Evolutionary conservation across 345 rosid species (phyloP).

Genomic region (Arabidopsis suecica): DNA sequence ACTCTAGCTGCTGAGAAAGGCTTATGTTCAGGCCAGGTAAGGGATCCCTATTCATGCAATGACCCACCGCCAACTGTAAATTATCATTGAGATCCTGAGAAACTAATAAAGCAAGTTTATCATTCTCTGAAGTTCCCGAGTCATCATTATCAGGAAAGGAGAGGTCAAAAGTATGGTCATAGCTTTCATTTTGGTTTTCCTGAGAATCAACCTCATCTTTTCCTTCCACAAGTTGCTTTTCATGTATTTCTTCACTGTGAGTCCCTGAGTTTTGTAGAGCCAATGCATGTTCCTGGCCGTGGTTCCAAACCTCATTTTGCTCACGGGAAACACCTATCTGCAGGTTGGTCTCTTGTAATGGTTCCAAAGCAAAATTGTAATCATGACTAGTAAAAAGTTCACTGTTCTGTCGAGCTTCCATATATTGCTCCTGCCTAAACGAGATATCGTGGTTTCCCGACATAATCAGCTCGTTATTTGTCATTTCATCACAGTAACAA

Average conservation of each 20-base stretch:
- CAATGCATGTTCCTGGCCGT: conserved; percentile 24
- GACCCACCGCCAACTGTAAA: conserved; percentile 59
- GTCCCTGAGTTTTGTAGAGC: conserved; percentile 31
- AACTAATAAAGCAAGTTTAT: conserved; percentile 36
- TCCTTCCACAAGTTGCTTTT: conserved; percentile 43
- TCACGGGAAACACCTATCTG: conserved; percentile 44
- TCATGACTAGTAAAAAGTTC: conserved; percentile 38
- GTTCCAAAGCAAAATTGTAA: conserved; percentile 40
- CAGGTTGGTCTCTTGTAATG: conserved; percentile 36
- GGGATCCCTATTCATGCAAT: conserved; percentile 60
- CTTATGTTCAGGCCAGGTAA: conserved; percentile 47
- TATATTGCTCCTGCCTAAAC: conserved; percentile 38
- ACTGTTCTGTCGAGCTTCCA: conserved; percentile 36
- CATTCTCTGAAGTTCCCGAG: conserved; percentile 40
- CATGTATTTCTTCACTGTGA: conserved; percentile 39
- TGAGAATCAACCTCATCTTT: conserved; percentile 48
- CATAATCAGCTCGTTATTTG: conserved; percentile 45
- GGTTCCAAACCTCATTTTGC: conserved; percentile 37
- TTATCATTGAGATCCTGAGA: conserved; percentile 40
- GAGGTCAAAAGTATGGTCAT: conserved; percentile 45
- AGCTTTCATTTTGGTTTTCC: conserved; percentile 43
- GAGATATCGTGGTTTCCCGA: conserved; percentile 35
- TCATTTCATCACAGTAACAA: conserved; percentile 44
- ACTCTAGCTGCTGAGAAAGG: conserved; percentile 51
- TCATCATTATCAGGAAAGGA: conserved; percentile 37